Evolutionary conservation across 768 basidiomycete genomes (phyloP).

Genomic region (Sporobolomyces pararoseus): DNA sequence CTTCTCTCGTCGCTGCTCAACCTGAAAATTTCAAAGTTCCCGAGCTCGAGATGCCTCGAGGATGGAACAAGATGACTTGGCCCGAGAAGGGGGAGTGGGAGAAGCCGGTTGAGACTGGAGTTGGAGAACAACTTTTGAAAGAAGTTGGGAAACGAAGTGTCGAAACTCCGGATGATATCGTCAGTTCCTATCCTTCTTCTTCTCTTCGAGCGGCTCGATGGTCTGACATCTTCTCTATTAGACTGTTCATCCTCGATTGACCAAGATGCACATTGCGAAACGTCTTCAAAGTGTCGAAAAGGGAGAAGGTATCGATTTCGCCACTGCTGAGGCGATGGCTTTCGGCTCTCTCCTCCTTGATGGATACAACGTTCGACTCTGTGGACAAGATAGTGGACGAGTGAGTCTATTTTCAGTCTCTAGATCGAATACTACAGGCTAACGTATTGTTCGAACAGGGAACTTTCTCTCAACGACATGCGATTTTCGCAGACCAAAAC

Average conservation of each 20-base stretch:
- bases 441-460: constrained; percentile 10
- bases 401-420: constrained; percentile 65
- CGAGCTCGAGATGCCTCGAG: constrained; percentile 58
- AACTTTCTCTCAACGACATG: constrained; percentile 57
- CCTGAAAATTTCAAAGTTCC: constrained; percentile 52
- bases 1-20: constrained; percentile 57
- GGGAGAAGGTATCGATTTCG: constrained; percentile 77
- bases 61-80: constrained; percentile 64
- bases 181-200: constrained; percentile 50
- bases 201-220: no score
- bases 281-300: constrained; percentile 31
- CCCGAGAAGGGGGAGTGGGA: constrained; percentile 60
- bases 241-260: constrained; percentile 37
- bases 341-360: constrained; percentile 81
- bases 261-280: constrained; percentile 37
- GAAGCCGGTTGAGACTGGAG: constrained; percentile 65
- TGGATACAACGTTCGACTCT: constrained; percentile 78
- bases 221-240: background rate
- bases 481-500: constrained; percentile 85
- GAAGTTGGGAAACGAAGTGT: constrained; percentile 69
- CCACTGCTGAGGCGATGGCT: constrained; percentile 84
- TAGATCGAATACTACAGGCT: background rate
- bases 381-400: constrained; percentile 86
- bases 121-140: constrained; percentile 56
- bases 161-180: constrained; percentile 59